Percentiles rank a stretch among this genome's conserved stretches.
Conservation (phyloP, 805 yeast genomes). For the Wickerhamiella spandovensis region DNA sequence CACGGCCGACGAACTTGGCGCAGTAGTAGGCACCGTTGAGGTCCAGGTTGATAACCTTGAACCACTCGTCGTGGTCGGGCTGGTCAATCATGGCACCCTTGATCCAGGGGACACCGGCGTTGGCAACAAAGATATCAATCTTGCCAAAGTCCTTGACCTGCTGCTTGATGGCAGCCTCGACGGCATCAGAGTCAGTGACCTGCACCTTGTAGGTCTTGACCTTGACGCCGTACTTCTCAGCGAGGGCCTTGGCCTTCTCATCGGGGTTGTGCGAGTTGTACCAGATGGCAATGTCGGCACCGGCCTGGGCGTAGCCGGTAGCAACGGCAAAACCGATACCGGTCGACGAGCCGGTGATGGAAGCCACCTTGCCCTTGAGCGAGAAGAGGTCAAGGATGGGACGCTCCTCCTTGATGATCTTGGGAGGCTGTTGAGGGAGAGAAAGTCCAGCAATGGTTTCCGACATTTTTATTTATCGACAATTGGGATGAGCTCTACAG, state of each 20-base stretch:
- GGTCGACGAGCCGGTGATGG: slow-evolving; percentile 72
- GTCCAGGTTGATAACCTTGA: slow-evolving; percentile 58
- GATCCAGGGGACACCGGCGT: slow-evolving; percentile 81
- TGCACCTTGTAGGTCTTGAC: slow-evolving; percentile 54
- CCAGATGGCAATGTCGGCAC: slow-evolving; percentile 69
- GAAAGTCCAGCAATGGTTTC: slow-evolving; percentile 1
- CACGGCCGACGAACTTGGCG: slow-evolving; percentile 58
- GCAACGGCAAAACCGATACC: slow-evolving; percentile 80
- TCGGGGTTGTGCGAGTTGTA: slow-evolving; percentile 51
- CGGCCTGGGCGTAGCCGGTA: slow-evolving; percentile 74
- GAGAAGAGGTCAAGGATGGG: slow-evolving; percentile 58
- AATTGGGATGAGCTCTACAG: neutral
- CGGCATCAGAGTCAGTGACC: slow-evolving; percentile 37
- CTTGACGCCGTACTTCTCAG: slow-evolving; percentile 45
- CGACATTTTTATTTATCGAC: neutral
- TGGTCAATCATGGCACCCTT: slow-evolving; percentile 43
- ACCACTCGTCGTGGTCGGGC: slow-evolving; percentile 47
- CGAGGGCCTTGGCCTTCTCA: slow-evolving; percentile 43
- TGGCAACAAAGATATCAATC: slow-evolving; percentile 74
- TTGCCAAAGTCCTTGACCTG: slow-evolving; percentile 60
- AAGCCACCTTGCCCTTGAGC: slow-evolving; percentile 69
- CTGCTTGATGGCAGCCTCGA: slow-evolving; percentile 35
- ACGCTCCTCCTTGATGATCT: slow-evolving; percentile 11
- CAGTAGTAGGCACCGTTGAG: slow-evolving; percentile 71
- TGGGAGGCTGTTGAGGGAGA: slow-evolving; percentile 15